Evolutionary conservation across 1,139 yeast genomes (phyloP).

Genomic region (Saccharomycopsis phalli): DNA sequence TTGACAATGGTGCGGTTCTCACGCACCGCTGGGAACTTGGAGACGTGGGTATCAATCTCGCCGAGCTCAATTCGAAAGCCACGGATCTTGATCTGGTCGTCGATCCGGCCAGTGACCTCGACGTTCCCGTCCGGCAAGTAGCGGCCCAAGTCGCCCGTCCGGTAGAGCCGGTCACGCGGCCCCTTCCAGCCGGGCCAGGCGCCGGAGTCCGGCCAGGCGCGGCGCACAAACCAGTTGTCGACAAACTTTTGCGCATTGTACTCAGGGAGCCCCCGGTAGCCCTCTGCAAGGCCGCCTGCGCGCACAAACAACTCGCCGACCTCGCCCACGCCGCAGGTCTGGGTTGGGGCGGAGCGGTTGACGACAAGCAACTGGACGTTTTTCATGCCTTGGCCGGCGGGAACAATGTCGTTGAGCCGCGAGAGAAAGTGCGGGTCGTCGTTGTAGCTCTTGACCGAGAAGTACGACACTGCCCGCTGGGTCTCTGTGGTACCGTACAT

Average conservation of each 20-base stretch:
- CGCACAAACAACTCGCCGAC: conserved; percentile 97
- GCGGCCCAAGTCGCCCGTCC: conserved; percentile 97
- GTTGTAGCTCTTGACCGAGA: conserved; percentile 70
- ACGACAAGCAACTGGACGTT: conserved; percentile 93
- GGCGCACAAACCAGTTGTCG: conserved; percentile 77
- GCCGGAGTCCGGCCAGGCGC: conserved; percentile 38
- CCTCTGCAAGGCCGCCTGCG: conserved; percentile 97
- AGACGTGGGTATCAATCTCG: conserved; percentile 93
- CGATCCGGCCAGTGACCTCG: conserved; percentile 98
- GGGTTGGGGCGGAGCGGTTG: conserved; percentile 77
- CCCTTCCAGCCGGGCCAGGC: conserved; percentile 81
- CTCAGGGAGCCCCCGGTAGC: conserved; percentile 87
- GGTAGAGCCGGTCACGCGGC: conserved; percentile 88
- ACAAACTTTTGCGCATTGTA: conserved; percentile 81
- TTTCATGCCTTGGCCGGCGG: conserved; percentile 96
- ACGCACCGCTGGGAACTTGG: conserved; percentile 85
- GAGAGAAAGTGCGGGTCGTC: conserved; percentile 67
- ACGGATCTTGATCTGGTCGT: conserved; percentile 96
- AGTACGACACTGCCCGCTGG: conserved; percentile 93
- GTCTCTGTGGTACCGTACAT: conserved; percentile 99
- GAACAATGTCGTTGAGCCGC: conserved; percentile 89
- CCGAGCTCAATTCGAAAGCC: conserved; percentile 98
- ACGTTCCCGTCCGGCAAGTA: conserved; percentile 95
- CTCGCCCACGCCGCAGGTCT: conserved; percentile 96
- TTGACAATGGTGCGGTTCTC: conserved; percentile 91